Evolutionary conservation across 2,329 filamentous ascomycete genomes (phyloP), one percentile per base, ranked within the genome.

Genomic region (Hirsutella minnesotensis): DNA sequence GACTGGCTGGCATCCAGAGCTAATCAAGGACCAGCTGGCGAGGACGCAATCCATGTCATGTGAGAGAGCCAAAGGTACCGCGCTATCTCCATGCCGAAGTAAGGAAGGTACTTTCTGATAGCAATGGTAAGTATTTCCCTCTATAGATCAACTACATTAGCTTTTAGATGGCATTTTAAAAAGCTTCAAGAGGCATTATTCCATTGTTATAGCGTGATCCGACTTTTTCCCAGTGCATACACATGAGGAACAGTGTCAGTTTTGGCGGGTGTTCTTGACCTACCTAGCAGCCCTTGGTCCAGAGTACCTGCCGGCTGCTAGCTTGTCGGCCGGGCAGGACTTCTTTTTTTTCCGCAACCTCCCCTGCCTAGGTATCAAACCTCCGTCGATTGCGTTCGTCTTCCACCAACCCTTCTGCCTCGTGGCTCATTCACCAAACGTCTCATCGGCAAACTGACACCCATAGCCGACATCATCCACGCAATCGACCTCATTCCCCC

Each of bases 311-410:
- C 22, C 29, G 15, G 15, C 29, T 45, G 49, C 46, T 51, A 53
- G 45, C 46, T 40, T 41, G 40, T 41, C 40, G 47, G 42, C 38
- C 30, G 37, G 33, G 39, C 34, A 43, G 43, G 47, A 52, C 50
- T 50, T 47, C 41, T 39, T 52, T 47, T 44, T 43, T 35, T 27
- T 27, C 24, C 33, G n/a, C 15, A 35, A 18, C 10, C 29, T 27
- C 13, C 44, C 44, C 38, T 39, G 22, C 40, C 48, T 37, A n/a
- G n/a, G n/a, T n/a, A 44, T 19, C 33, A 36, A 27, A 42, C 44
- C 41, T 45, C 45, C 46, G 44, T 44, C 47, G 46, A 39, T 45
- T 47, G 45, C 46, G 41, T 47, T 39, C 36, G 46, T 43, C 39
- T 27, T 21, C 30, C 22, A 29, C 22, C 21, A 40, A 40, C 43